A percentile compares a stretch with the other conserved stretches of the same genome.
phyloP scores from a whole-genome alignment of 495 filamentous ascomycete genomes.

The Penicillium manginii region DNA sequence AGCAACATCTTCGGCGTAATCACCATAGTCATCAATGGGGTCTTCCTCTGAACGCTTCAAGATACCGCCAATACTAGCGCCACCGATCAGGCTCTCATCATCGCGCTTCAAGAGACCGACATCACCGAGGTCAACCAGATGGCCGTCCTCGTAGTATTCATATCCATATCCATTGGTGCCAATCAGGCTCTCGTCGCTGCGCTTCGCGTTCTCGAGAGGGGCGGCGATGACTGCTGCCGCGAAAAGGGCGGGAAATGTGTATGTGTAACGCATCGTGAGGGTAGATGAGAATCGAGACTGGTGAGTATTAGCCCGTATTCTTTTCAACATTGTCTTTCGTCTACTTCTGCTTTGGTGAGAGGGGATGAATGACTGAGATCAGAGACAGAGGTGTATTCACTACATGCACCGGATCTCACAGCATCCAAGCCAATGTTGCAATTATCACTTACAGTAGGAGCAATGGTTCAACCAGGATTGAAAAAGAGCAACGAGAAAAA shows the following conservation, averaged over 20 bases:
- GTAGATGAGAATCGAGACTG: not conserved
- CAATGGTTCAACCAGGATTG: not conserved
- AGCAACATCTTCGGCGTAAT: no score
- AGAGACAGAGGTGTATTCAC: no score
- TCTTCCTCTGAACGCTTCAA: not conserved
- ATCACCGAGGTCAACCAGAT: not conserved
- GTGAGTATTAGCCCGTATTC: not conserved
- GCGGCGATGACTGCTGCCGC: slow-evolving; percentile 11
- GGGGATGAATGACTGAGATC: no score
- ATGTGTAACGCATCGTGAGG: slow-evolving; percentile 1
- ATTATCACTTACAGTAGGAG: slow-evolving; percentile 5
- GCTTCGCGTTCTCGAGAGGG: not conserved
- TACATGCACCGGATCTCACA: no score
- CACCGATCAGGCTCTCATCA: not conserved
- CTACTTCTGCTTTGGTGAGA: not conserved
- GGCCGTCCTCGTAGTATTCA: not conserved
- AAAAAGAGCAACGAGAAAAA: slow-evolving; percentile 4
- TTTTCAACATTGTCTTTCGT: not conserved
- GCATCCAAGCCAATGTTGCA: no score
- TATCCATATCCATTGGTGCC: not conserved
- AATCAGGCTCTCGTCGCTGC: not conserved
- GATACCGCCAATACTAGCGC: not conserved
- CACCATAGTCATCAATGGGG: not conserved
- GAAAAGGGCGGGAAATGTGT: slow-evolving; percentile 14
- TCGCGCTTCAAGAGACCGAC: not conserved